Conservation (phyloP, 2,329 filamentous ascomycete species). For the Botrytis elliptica region DNA sequence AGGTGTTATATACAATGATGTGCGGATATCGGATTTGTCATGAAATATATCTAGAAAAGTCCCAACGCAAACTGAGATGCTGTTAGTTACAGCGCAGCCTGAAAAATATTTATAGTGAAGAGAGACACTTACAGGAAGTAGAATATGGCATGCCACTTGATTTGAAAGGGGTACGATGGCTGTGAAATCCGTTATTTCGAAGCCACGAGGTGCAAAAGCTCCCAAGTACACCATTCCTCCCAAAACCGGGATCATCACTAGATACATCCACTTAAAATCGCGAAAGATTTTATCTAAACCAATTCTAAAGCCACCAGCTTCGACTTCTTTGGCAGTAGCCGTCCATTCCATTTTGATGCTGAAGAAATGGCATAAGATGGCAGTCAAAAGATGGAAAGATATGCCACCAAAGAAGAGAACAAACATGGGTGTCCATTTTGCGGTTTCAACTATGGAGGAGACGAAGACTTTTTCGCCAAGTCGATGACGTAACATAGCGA, state of each 20-base stretch:
- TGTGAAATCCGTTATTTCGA: slow-evolving; percentile 57
- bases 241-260: slow-evolving; percentile 28
- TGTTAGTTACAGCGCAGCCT: slow-evolving; percentile 10
- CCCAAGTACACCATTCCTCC: slow-evolving; percentile 35
- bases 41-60: slow-evolving; percentile 14
- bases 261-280: slow-evolving; percentile 54
- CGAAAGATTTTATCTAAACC: slow-evolving; percentile 56
- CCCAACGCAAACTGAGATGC: slow-evolving; percentile 23
- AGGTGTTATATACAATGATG: neutral
- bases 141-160: slow-evolving; percentile 28
- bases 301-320: slow-evolving; percentile 55
- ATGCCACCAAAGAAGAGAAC: slow-evolving; percentile 47
- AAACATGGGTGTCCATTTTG: slow-evolving; percentile 50
- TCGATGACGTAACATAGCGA: slow-evolving; percentile 32
- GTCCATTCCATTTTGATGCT: slow-evolving; percentile 50
- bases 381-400: slow-evolving; percentile 45
- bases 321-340: slow-evolving; percentile 58
- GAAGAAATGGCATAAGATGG: slow-evolving; percentile 45
- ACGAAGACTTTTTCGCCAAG: slow-evolving; percentile 30
- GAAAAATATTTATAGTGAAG: neutral
- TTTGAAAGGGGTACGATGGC: slow-evolving; percentile 58
- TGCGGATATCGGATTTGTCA: neutral
- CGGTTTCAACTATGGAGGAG: slow-evolving; percentile 51
- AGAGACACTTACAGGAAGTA: slow-evolving; percentile 25
- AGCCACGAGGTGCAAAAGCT: slow-evolving; percentile 41